Evolutionary conservation across 192 early-diverging fungal genomes (phyloP), one percentile per base, ranked within the genome.

Genomic region (Umbelopsis isabellina): DNA sequence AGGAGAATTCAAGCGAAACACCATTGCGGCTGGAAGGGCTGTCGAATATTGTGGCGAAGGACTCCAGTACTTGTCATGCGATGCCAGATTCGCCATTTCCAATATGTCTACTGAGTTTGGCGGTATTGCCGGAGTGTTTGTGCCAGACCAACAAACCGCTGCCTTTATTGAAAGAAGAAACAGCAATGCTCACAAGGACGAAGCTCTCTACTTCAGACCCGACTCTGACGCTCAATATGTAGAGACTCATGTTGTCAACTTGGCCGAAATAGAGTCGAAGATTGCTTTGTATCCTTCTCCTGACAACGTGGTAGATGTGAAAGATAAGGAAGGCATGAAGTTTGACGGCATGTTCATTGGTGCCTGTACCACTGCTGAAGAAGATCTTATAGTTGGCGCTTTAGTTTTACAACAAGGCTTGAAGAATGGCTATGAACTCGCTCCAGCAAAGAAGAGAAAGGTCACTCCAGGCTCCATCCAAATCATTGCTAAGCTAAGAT

Each of bases 41-140:
- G 90, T 91, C 55, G 90, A 92, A 75, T 92, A 89, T 82, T 90
- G 86, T 30, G 92, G 91, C 12, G 84, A 87, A 27, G 91, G 90
- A 16, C 72, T 92, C 44, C 86, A 92, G 79, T 85, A 94, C 82
- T 85, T 92, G 82, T 89, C 89, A 66, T 92, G 91, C 80, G 91
- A 94, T 79, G 91, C 90, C 33, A 86, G 92, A 51, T 91, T 94
- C 73, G 90, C 91, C 23, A 86, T 91, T 72, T 82, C 91, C 75
- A 92, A 91, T 84, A 94, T 94, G 91, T 85, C 89, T 71, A 93
- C 91, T 66, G 91, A 93, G 79, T 93, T 93, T 86, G 91, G 91
- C 67, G 91, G 89, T 65, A 93, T 93, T 79, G 91, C 91, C 55
- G 91, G 91, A 51, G 91, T 93, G 69, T 94, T 88, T 78, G 90